phyloP scores from a whole-genome alignment of 306 rosid genomes.

The Fragaria vesca region DNA sequence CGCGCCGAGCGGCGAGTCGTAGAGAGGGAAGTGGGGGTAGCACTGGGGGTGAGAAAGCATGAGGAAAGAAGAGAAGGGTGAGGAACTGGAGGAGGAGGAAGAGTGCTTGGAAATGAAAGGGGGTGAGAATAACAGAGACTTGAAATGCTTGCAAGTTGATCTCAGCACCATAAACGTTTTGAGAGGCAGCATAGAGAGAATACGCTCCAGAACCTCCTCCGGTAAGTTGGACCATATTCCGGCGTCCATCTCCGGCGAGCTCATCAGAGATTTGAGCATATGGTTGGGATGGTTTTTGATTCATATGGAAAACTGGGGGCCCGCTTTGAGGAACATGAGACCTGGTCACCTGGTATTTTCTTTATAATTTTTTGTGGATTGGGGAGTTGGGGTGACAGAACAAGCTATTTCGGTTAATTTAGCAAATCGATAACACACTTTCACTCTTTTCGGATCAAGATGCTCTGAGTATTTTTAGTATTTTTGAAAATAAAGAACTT shows the following conservation, averaged over 20 bases:
- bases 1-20: slow-evolving; percentile 48
- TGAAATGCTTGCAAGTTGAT: slow-evolving; percentile 79
- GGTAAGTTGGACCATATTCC: slow-evolving; percentile 76
- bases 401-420: too few species aligned
- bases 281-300: neutral
- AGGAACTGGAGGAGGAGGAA: slow-evolving; percentile 33
- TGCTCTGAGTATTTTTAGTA: too few species aligned
- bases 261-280: neutral
- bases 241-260: slow-evolving; percentile 60
- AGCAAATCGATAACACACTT: too few species aligned
- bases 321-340: neutral
- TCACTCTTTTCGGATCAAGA: too few species aligned
- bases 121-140: slow-evolving; percentile 67
- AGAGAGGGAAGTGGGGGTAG: slow-evolving; percentile 54
- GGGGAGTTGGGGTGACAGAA: too few species aligned
- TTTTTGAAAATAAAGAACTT: too few species aligned
- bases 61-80: slow-evolving; percentile 71
- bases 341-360: neutral
- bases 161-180: slow-evolving; percentile 57
- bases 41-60: slow-evolving; percentile 79
- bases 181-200: slow-evolving; percentile 72
- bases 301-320: neutral
- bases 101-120: slow-evolving; percentile 59
- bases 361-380: too few species aligned
- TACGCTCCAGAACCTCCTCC: slow-evolving; percentile 57